Evolutionary conservation across 2,329 filamentous ascomycete genomes (phyloP).

Genomic region (Fusarium sp.): DNA sequence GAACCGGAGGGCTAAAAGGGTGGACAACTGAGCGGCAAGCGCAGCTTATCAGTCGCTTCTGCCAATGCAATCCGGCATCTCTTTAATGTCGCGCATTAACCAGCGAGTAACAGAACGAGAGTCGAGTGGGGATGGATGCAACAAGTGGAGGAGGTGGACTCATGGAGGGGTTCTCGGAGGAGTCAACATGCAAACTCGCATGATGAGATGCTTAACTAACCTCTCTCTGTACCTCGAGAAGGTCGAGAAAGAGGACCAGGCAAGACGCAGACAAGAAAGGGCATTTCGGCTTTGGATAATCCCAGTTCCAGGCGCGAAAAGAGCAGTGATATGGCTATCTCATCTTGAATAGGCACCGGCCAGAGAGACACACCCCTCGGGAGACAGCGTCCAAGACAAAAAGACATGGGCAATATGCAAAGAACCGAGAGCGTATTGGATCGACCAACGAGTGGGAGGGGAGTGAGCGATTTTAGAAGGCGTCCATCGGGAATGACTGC

Average conservation of each 20-base stretch:
- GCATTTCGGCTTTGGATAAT: conserved; percentile 23
- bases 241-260: background rate
- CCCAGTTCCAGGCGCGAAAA: conserved; percentile 12
- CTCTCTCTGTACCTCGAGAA: conserved; percentile 5
- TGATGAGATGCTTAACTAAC: conserved; percentile 26
- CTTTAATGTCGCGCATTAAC: conserved; percentile 42
- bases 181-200: conserved; percentile 38
- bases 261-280: conserved; percentile 10
- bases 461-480: conserved; percentile 40
- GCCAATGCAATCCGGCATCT: conserved; percentile 40
- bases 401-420: conserved; percentile 28
- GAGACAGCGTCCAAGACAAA: conserved; percentile 9
- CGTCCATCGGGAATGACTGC: conserved; percentile 34
- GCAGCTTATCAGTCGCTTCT: conserved; percentile 47
- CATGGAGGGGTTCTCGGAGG: conserved; percentile 41
- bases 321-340: conserved; percentile 23
- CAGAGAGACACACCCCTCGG: conserved; percentile 30
- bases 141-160: conserved; percentile 43
- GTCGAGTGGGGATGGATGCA: conserved; percentile 38
- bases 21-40: conserved; percentile 44
- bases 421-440: conserved; percentile 34
- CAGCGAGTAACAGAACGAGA: conserved; percentile 38
- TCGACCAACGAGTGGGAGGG: conserved; percentile 24
- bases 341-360: conserved; percentile 20
- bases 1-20: conserved; percentile 40